A percentile compares a stretch with the other conserved stretches of the same genome.
These are phyloP conservation scores for Conringia planisiliqua DNA, from an alignment of 345 rosid species.

Conservation along the genomic window DNA sequence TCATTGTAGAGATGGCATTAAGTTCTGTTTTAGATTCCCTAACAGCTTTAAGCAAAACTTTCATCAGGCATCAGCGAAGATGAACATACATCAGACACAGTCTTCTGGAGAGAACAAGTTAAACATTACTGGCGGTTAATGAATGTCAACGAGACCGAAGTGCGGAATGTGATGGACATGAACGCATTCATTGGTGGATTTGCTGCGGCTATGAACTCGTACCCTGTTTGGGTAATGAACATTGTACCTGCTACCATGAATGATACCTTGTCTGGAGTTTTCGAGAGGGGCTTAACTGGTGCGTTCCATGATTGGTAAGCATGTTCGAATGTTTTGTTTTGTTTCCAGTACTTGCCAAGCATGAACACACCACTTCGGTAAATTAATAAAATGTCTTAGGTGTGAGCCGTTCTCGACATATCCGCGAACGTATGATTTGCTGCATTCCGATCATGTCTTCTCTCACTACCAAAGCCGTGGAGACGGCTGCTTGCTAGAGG, in stretches of 20 bases:
- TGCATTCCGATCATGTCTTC: slow-evolving; percentile 72
- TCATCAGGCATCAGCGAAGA: slow-evolving; percentile 60
- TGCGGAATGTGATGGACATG: slow-evolving; percentile 91
- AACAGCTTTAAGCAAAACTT: slow-evolving; percentile 4
- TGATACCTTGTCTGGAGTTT: slow-evolving; percentile 73
- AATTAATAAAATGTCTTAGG: slow-evolving; percentile 36
- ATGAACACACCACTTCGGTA: neutral
- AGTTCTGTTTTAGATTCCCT: neutral
- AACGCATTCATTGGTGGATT: slow-evolving; percentile 83
- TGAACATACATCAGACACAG: slow-evolving; percentile 50
- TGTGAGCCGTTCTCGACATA: slow-evolving; percentile 96
- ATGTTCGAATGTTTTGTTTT: neutral
- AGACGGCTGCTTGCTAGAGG: slow-evolving; percentile 74
- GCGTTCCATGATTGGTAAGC: slow-evolving; percentile 92
- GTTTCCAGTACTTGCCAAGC: neutral
- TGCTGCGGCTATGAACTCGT: slow-evolving; percentile 55
- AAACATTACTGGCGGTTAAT: slow-evolving; percentile 63
- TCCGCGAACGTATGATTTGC: slow-evolving; percentile 80
- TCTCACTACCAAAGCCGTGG: slow-evolving; percentile 49
- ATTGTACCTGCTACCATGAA: slow-evolving; percentile 64
- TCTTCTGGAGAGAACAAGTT: slow-evolving; percentile 77
- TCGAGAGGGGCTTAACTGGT: slow-evolving; percentile 70
- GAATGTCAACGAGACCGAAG: slow-evolving; percentile 46
- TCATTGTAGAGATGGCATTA: neutral
- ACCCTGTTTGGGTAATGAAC: slow-evolving; percentile 94